Conservation (phyloP, 768 basidiomycete genomes). For the Mycena vitilis region DNA sequence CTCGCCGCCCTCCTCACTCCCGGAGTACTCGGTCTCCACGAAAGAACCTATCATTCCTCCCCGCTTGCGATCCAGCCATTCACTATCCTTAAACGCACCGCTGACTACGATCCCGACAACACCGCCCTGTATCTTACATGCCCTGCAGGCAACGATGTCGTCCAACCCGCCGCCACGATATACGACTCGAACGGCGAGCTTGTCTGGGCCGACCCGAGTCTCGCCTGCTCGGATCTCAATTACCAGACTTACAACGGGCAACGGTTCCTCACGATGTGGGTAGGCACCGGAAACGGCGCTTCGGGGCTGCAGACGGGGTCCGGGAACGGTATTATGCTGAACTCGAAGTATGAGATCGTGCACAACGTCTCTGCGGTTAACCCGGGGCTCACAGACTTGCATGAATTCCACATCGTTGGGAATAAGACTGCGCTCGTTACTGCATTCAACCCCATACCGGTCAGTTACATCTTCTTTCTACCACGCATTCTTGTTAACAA, state of each 20-base stretch:
- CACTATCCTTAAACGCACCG: constrained; percentile 13
- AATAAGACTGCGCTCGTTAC: constrained; percentile 23
- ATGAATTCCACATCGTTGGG: constrained; percentile 25
- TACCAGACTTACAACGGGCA: constrained; percentile 18
- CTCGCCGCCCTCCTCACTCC: not conserved
- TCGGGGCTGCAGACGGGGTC: constrained; percentile 14
- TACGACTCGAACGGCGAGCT: constrained; percentile 27
- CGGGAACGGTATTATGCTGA: constrained; percentile 12
- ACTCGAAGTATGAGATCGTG: constrained; percentile 18
- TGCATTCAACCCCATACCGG: constrained; percentile 22
- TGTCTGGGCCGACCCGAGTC: constrained; percentile 25
- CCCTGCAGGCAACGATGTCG: not conserved
- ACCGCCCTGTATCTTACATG: constrained; percentile 23
- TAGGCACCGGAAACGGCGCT: constrained; percentile 10
- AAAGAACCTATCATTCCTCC: constrained; percentile 19
- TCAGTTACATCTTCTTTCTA: not conserved
- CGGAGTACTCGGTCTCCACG: constrained; percentile 1
- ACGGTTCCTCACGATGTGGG: constrained; percentile 28
- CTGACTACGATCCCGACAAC: constrained; percentile 28
- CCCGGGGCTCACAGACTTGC: constrained; percentile 7
- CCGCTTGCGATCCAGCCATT: constrained; percentile 25
- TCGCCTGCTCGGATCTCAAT: constrained; percentile 15
- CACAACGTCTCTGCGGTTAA: constrained; percentile 25
- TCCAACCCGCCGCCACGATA: constrained; percentile 15
- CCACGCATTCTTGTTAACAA: too few species aligned